Percentiles rank a stretch among this genome's conserved stretches.
Conservation (phyloP, 108 stramenopile species). For the Cyclotella distinguenda region DNA sequence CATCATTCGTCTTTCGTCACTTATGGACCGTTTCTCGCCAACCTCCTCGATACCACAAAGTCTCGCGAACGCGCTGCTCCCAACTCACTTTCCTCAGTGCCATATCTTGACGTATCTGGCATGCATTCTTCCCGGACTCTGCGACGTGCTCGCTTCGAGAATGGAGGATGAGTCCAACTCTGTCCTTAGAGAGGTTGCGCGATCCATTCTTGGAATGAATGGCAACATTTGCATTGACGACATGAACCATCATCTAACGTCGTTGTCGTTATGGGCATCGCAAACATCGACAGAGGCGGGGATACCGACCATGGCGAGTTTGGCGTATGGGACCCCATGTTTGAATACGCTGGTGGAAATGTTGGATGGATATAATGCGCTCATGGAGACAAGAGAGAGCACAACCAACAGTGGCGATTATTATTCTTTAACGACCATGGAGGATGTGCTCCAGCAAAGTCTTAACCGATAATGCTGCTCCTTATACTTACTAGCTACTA, state of each 20-base stretch:
- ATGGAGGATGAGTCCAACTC: background rate
- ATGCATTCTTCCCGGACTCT: conserved; percentile 57
- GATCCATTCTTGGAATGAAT: conserved; percentile 11
- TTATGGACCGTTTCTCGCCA: conserved; percentile 22
- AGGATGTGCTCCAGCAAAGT: background rate
- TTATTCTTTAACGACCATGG: too few relatives aligned
- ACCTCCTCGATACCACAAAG: conserved; percentile 55
- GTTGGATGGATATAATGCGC: conserved; percentile 33
- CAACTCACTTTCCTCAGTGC: conserved; percentile 60
- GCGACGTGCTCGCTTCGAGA: conserved; percentile 17
- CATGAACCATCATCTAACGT: background rate
- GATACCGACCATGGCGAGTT: conserved; percentile 47
- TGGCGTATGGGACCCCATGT: conserved; percentile 50
- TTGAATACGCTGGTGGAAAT: conserved; percentile 22
- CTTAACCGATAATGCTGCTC: background rate
- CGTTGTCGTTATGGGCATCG: conserved; percentile 27
- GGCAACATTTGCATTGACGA: background rate
- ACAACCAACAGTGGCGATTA: too few relatives aligned
- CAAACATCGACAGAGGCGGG: conserved; percentile 20
- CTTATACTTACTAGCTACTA: background rate
- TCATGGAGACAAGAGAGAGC: too few relatives aligned
- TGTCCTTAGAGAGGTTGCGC: conserved; percentile 17
- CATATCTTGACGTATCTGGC: conserved; percentile 59
- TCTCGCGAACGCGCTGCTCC: conserved; percentile 53
- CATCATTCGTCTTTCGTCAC: conserved; percentile 27